Evolutionary conservation across 208 protist species (phyloP).

Genomic region (Plasmodiophora brassicae): DNA sequence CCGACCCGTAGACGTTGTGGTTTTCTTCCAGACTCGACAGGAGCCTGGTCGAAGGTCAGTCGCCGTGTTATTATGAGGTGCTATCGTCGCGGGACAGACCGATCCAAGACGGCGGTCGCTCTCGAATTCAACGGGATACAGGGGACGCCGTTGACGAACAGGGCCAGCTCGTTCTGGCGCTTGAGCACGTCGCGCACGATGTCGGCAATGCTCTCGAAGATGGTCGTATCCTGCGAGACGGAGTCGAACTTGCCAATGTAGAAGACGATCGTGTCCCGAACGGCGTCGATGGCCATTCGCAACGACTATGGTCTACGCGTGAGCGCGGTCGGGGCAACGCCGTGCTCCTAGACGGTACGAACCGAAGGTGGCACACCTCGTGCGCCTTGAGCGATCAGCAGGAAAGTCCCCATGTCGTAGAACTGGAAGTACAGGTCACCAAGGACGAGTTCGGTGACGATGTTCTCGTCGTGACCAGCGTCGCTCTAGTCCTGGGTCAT

Average conservation of each 20-base stretch:
- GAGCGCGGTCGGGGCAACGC: no score
- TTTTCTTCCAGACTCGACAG: conserved; percentile 7
- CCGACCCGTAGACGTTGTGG: conserved; percentile 19
- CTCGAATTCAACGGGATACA: not conserved
- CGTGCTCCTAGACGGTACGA: no score
- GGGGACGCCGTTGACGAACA: not conserved
- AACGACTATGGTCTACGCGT: not conserved
- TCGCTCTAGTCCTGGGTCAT: not conserved
- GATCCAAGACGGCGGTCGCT: not conserved
- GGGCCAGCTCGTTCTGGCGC: not conserved
- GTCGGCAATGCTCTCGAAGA: not conserved
- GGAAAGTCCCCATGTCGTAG: not conserved
- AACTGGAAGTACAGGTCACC: not conserved
- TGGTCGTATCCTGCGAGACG: not conserved
- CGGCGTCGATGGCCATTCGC: not conserved
- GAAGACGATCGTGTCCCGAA: not conserved
- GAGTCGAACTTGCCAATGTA: conserved; percentile 1
- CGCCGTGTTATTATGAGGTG: no score
- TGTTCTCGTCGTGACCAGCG: not conserved
- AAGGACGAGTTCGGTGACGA: not conserved
- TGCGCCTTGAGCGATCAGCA: conserved; percentile 20
- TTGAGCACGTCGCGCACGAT: not conserved
- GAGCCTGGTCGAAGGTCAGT: not conserved
- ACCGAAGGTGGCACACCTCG: not conserved
- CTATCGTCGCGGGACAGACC: not conserved